Conservation (phyloP, 768 basidiomycete genomes). For the Termitomyces eurrhizus region DNA sequence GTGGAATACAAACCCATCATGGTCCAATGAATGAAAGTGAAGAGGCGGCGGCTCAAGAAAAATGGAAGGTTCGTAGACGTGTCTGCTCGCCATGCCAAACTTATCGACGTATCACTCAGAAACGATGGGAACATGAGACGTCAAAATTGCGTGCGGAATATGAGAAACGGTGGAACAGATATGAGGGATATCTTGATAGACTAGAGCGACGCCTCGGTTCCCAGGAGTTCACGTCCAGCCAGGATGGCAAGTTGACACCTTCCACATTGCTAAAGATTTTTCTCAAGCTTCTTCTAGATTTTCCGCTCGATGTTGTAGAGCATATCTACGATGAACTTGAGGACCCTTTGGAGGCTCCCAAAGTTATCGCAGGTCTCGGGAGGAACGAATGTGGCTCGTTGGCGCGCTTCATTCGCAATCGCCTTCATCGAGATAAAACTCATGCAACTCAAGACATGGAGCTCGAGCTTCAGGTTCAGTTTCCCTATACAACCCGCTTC, state of each 20-base stretch:
- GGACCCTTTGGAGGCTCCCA: slow-evolving; percentile 42
- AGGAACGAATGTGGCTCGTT: slow-evolving; percentile 60
- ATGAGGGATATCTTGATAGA: slow-evolving; percentile 62
- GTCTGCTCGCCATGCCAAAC: background rate
- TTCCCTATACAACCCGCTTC: slow-evolving; percentile 13
- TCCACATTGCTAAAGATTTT: background rate
- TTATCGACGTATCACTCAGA: slow-evolving; percentile 32
- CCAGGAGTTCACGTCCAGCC: slow-evolving; percentile 34
- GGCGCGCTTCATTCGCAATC: slow-evolving; percentile 46
- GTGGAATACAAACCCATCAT: slow-evolving; percentile 46
- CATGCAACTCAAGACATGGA: slow-evolving; percentile 58
- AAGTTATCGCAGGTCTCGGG: slow-evolving; percentile 37
- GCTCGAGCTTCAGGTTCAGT: slow-evolving; percentile 61
- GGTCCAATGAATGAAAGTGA: slow-evolving; percentile 71
- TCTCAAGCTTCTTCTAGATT: slow-evolving; percentile 22
- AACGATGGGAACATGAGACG: slow-evolving; percentile 53
- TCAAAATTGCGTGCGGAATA: slow-evolving; percentile 53
- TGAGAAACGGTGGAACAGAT: slow-evolving; percentile 48
- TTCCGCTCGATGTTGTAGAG: slow-evolving; percentile 46
- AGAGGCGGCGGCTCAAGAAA: slow-evolving; percentile 52
- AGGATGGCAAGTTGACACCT: slow-evolving; percentile 33
- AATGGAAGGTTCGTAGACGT: slow-evolving; percentile 64
- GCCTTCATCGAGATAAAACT: slow-evolving; percentile 46
- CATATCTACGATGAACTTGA: slow-evolving; percentile 63
- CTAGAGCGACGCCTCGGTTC: slow-evolving; percentile 54